phyloP scores from a whole-genome alignment of 257 asterid genomes.

The Fraxinus quadrangulata region DNA sequence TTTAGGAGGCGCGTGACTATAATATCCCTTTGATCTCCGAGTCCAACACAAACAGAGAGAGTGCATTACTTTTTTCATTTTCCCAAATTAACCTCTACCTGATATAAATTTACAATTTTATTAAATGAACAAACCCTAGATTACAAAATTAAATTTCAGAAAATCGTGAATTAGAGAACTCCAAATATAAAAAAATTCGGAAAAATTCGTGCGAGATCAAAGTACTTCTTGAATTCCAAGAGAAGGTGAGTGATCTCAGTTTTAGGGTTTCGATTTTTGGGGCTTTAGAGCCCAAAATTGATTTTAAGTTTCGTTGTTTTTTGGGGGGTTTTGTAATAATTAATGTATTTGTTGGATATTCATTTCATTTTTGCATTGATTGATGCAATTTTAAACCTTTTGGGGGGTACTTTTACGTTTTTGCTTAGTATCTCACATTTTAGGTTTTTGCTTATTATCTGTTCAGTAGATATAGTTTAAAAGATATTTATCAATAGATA shows the following conservation, averaged over 20 bases:
- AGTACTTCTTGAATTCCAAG: slow-evolving; percentile 37
- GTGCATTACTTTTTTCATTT: slow-evolving; percentile 3
- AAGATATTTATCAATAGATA: slow-evolving; percentile 11
- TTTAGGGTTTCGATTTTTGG: slow-evolving; percentile 32
- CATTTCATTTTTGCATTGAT: slow-evolving; percentile 15
- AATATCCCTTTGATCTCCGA: no score
- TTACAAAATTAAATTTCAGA: slow-evolving; percentile 34
- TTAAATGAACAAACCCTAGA: slow-evolving; percentile 54
- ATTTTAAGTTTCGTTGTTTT: slow-evolving; percentile 22
- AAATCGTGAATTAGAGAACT: slow-evolving; percentile 17
- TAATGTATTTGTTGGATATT: slow-evolving; percentile 17
- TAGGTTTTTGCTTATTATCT: background rate
- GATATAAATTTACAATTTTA: slow-evolving; percentile 20
- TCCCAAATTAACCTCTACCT: slow-evolving; percentile 44
- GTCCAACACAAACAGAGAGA: background rate
- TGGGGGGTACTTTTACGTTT: slow-evolving; percentile 18
- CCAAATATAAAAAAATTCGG: slow-evolving; percentile 34
- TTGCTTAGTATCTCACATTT: background rate
- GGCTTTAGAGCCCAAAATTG: slow-evolving; percentile 32
- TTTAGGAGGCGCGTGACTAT: no score
- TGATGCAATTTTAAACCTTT: background rate
- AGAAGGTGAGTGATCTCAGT: slow-evolving; percentile 46
- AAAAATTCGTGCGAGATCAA: slow-evolving; percentile 21
- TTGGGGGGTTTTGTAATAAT: slow-evolving; percentile 39
- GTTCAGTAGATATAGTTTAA: slow-evolving; percentile 15